Evolutionary conservation across 2,329 filamentous ascomycete species (phyloP).

Genomic region (Aspergillus sp.): DNA sequence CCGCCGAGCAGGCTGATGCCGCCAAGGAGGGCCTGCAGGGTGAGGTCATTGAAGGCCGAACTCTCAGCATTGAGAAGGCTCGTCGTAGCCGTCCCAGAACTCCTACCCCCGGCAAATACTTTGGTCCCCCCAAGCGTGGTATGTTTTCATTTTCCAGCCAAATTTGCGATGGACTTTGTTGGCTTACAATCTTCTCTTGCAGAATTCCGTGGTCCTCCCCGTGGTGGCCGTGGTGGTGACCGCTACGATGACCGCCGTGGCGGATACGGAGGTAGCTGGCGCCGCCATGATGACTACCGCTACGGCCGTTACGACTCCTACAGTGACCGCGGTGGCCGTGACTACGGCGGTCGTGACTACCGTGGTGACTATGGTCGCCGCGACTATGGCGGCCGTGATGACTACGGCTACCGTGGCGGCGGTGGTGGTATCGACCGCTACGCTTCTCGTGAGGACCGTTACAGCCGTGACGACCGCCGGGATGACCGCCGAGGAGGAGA

Average conservation of each 20-base stretch:
- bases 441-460: slow-evolving; percentile 42
- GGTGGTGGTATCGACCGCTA: slow-evolving; percentile 38
- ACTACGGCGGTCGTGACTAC: slow-evolving; percentile 40
- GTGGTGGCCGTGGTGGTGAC: slow-evolving; percentile 39
- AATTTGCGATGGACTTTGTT: too few relatives aligned
- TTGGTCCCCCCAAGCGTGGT: slow-evolving; percentile 97
- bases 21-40: slow-evolving; percentile 95
- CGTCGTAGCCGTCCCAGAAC: slow-evolving; percentile 91
- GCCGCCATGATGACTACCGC: slow-evolving; percentile 41
- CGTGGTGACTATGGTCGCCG: slow-evolving; percentile 45
- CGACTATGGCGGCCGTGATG: slow-evolving; percentile 35
- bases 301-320: slow-evolving; percentile 44
- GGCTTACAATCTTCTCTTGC: too few relatives aligned
- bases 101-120: slow-evolving; percentile 97
- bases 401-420: slow-evolving; percentile 32
- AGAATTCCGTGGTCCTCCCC: slow-evolving; percentile 25
- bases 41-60: slow-evolving; percentile 90
- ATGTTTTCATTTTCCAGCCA: slow-evolving; percentile 34
- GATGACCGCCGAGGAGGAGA: slow-evolving; percentile 39
- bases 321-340: slow-evolving; percentile 41
- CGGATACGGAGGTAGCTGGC: slow-evolving; percentile 46
- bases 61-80: slow-evolving; percentile 97
- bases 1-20: slow-evolving; percentile 89
- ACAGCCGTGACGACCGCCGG: slow-evolving; percentile 40
- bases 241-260: slow-evolving; percentile 52